Conservation (phyloP, 495 filamentous ascomycete genomes). For the Penicillium desertorum region DNA sequence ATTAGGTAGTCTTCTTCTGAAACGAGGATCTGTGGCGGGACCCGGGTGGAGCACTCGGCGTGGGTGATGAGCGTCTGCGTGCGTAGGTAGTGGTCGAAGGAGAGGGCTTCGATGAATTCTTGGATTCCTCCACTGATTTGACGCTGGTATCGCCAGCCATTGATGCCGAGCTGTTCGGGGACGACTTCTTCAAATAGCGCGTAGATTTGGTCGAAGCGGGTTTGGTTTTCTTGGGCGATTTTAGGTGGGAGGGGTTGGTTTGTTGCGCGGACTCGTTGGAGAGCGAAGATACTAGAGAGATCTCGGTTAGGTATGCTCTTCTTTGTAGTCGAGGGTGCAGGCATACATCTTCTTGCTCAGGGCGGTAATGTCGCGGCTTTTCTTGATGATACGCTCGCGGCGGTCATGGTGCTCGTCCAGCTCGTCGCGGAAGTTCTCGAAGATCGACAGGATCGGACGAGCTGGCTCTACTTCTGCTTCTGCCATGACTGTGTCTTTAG, state of each 20-base stretch:
- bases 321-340: background rate
- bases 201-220: constrained; percentile 64
- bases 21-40: constrained; percentile 59
- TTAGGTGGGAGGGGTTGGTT: constrained; percentile 60
- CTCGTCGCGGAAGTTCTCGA: constrained; percentile 79
- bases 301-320: constrained; percentile 7
- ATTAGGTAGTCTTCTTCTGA: constrained; percentile 85
- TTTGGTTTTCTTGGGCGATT: constrained; percentile 63
- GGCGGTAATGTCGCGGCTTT: constrained; percentile 85
- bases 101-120: constrained; percentile 86
- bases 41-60: constrained; percentile 49
- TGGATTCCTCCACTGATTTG: constrained; percentile 79
- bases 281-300: constrained; percentile 74
- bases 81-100: constrained; percentile 83
- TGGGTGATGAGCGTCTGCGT: constrained; percentile 71
- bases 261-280: constrained; percentile 75
- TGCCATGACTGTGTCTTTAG: constrained; percentile 29
- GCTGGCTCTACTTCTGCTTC: constrained; percentile 22
- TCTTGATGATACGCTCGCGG: constrained; percentile 84
- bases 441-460: constrained; percentile 65
- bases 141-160: constrained; percentile 76
- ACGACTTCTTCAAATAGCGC: constrained; percentile 64
- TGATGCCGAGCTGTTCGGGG: constrained; percentile 71
- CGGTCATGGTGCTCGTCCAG: constrained; percentile 94
- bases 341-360: constrained; percentile 92